A percentile compares a stretch with the other conserved stretches of the same genome.
These are phyloP conservation scores for Diaporthe ilicicola DNA, from an alignment of 2,329 filamentous ascomycete species.

Conservation along the genomic window DNA sequence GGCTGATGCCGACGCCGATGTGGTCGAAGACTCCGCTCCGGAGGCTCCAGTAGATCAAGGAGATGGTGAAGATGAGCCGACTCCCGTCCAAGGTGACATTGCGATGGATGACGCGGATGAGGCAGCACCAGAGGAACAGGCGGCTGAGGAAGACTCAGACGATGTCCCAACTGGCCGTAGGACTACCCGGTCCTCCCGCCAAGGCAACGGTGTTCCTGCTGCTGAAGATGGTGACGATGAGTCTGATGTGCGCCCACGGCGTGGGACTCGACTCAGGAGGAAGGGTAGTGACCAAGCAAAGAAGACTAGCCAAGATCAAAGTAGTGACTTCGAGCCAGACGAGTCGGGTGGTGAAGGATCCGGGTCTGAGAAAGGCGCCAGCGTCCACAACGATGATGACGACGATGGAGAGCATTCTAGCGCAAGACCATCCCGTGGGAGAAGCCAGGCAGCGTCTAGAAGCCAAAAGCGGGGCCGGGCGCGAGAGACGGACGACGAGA, in stretches of 20 bases:
- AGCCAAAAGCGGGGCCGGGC: conserved; percentile 56
- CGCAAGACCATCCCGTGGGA: conserved; percentile 59
- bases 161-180: conserved; percentile 42
- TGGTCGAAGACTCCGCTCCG: conserved; percentile 33
- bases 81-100: conserved; percentile 23
- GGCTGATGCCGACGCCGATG: conserved; percentile 32
- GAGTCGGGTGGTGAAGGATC: conserved; percentile 64
- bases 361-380: conserved; percentile 43
- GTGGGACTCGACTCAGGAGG: conserved; percentile 22
- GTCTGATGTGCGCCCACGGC: conserved; percentile 31
- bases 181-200: conserved; percentile 30
- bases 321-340: conserved; percentile 70
- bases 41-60: conserved; percentile 35
- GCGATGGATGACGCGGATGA: conserved; percentile 42
- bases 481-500: conserved; percentile 63
- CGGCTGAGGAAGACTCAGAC: conserved; percentile 44
- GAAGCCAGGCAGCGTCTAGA: conserved; percentile 48
- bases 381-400: conserved; percentile 48
- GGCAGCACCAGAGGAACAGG: conserved; percentile 43
- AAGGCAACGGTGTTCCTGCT: conserved; percentile 39
- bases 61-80: conserved; percentile 36
- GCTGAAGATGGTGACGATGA: conserved; percentile 37
- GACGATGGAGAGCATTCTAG: conserved; percentile 58
- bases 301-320: conserved; percentile 60
- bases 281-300: conserved; percentile 47